Percentiles rank a stretch among this genome's conserved stretches.
Evolutionary conservation across 139 green algal genomes (phyloP).

Genomic region (Picochlorum sp.): DNA sequence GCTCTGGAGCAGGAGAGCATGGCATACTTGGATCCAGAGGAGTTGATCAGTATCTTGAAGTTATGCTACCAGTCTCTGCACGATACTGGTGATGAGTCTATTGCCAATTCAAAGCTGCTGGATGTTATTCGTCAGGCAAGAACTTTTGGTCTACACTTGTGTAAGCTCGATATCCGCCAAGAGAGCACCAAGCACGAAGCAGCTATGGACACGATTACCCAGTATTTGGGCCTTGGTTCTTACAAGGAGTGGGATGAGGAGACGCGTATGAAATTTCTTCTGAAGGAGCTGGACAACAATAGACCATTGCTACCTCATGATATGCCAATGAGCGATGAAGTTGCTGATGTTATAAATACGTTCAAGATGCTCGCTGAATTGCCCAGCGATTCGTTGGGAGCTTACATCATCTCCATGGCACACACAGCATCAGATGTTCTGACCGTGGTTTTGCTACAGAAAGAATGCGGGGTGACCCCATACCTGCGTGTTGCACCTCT

Average conservation of each 20-base stretch:
- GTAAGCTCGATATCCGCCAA: constrained; percentile 68
- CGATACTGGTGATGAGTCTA: constrained; percentile 39
- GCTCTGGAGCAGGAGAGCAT: constrained; percentile 36
- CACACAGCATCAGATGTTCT: constrained; percentile 79
- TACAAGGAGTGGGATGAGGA: constrained; percentile 87
- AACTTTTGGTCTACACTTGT: constrained; percentile 53
- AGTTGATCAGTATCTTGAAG: constrained; percentile 44
- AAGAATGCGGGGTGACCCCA: constrained; percentile 18
- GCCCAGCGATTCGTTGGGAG: constrained; percentile 56
- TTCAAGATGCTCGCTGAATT: constrained; percentile 49
- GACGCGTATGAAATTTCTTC: constrained; percentile 63
- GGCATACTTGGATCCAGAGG: constrained; percentile 21
- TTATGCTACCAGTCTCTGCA: constrained; percentile 72
- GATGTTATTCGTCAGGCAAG: constrained; percentile 55
- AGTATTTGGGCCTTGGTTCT: constrained; percentile 57
- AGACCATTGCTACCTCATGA: constrained; percentile 76
- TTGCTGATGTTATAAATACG: constrained; percentile 76
- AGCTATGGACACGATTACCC: constrained; percentile 81
- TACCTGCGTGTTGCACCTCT: constrained; percentile 82
- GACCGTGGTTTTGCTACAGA: constrained; percentile 88
- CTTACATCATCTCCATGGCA: constrained; percentile 96
- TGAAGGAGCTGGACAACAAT: constrained; percentile 59
- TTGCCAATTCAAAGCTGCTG: constrained; percentile 56
- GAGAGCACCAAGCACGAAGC: constrained; percentile 50
- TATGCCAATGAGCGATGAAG: constrained; percentile 64